Conservation (phyloP, 129 eudicot species). For the sunflower (Helianthus annuus) region HanXRQr2.0-SUNRISE NC_035435.2:10873680-10874179, state of each 20-base stretch:
- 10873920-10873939: neutral
- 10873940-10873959: neutral
- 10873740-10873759: neutral
- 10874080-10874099: slow-evolving; percentile 46
- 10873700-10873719: neutral
- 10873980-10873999: neutral
- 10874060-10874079: neutral
- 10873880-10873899: slow-evolving; percentile 43
- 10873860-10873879: slow-evolving; percentile 94
- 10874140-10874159: slow-evolving; percentile 49
- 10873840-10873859: slow-evolving; percentile 77
- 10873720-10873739: neutral
- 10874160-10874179: slow-evolving; percentile 71
- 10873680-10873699: neutral
- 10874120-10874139: slow-evolving; percentile 74
- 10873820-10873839: slow-evolving; percentile 75
- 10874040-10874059: neutral
- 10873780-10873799: slow-evolving; percentile 3
- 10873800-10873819: slow-evolving; percentile 57
- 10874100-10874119: slow-evolving; percentile 79
- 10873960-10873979: neutral
- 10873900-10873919: neutral
- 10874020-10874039: neutral
- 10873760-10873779: neutral
- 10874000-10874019: slow-evolving; percentile 1